Evolutionary conservation across 2,329 filamentous ascomycete species (phyloP).

Genomic region (Hortaea sp.): DNA sequence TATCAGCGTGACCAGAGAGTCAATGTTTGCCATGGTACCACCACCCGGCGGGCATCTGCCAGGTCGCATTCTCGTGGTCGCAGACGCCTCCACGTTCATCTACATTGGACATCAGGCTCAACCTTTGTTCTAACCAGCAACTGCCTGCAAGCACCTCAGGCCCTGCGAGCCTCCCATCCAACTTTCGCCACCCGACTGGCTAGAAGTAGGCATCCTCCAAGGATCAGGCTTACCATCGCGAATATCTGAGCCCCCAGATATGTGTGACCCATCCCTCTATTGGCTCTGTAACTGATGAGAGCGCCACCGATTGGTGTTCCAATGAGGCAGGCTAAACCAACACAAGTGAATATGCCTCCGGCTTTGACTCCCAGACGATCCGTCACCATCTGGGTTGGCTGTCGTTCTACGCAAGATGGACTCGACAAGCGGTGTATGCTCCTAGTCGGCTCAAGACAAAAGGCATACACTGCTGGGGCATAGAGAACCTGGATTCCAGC

Average conservation of each 20-base stretch:
- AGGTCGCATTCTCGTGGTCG: too few species aligned
- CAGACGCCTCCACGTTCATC: too few species aligned
- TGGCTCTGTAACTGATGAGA: conserved; percentile 10
- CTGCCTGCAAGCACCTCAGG: not conserved
- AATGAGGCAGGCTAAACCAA: conserved; percentile 15
- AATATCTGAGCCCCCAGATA: conserved; percentile 18
- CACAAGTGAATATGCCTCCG: conserved; percentile 15
- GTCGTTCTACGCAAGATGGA: not conserved
- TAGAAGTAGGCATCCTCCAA: conserved; percentile 14
- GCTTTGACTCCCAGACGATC: conserved; percentile 16
- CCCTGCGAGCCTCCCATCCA: conserved; percentile 11
- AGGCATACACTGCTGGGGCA: conserved; percentile 13
- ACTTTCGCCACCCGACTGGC: conserved; percentile 12
- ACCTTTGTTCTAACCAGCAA: too few species aligned
- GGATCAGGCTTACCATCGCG: conserved; percentile 10
- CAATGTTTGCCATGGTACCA: too few species aligned
- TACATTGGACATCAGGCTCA: too few species aligned
- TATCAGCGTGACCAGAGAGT: too few species aligned
- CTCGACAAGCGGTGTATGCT: not conserved
- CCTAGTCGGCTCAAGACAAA: conserved; percentile 9
- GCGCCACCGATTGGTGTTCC: conserved; percentile 20
- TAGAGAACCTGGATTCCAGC: conserved; percentile 25
- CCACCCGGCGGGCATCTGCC: too few species aligned
- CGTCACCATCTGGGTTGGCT: conserved; percentile 2
- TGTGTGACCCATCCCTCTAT: conserved; percentile 7